phyloP scores from a whole-genome alignment of 148 eudicot species.

The Rhododendron ferrugineum region DNA sequence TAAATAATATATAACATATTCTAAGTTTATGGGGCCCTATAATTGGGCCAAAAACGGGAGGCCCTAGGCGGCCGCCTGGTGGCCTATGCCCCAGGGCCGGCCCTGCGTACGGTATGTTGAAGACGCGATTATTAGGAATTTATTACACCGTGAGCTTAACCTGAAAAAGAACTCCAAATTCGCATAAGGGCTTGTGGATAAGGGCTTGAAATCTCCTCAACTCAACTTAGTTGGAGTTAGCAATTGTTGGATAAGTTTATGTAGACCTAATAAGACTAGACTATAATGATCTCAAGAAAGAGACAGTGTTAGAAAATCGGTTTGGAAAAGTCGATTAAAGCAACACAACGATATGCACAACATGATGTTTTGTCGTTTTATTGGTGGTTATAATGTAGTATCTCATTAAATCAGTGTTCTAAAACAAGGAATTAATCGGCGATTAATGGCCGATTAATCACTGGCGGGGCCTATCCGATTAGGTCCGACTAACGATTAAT shows the following conservation, averaged over 20 bases:
- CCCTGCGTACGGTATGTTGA: neutral
- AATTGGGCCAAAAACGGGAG: too few species aligned
- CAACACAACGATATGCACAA: neutral
- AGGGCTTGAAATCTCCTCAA: neutral
- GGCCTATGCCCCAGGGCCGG: too few species aligned
- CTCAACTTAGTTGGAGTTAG: neutral
- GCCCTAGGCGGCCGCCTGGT: too few species aligned
- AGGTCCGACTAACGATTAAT: too few species aligned
- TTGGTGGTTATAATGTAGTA: neutral
- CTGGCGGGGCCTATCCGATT: too few species aligned
- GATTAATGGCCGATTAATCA: too few species aligned
- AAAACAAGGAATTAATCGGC: too few species aligned
- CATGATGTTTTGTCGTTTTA: neutral
- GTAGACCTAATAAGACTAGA: neutral
- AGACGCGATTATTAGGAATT: too few species aligned
- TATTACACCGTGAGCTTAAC: too few species aligned
- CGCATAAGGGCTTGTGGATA: neutral
- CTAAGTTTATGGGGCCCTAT: too few species aligned
- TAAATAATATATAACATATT: too few species aligned
- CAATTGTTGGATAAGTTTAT: neutral
- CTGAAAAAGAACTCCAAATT: neutral
- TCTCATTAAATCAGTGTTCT: too few species aligned
- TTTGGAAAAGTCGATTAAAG: neutral
- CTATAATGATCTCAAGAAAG: neutral
- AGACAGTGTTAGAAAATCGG: neutral